Percentiles rank a stretch among this genome's conserved stretches.
Evolutionary conservation across 2,329 filamentous ascomycete species (phyloP).

Genomic region (Didymella pinodella): DNA sequence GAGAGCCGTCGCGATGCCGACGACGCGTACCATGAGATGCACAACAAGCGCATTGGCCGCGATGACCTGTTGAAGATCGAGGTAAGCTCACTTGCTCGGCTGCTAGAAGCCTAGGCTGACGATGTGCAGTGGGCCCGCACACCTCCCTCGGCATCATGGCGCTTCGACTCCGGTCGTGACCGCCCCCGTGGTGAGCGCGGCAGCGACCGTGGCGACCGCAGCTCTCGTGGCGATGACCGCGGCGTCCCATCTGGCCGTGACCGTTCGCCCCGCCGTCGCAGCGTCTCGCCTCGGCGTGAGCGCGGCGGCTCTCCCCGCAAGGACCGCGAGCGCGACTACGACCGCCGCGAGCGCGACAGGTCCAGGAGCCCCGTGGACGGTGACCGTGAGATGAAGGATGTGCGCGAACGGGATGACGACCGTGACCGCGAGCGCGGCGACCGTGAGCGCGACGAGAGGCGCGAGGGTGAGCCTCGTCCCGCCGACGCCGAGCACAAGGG

Average conservation of each 20-base stretch:
- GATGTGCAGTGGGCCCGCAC: constrained; percentile 90
- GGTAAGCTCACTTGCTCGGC: constrained; percentile 62
- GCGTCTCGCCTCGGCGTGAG: constrained; percentile 62
- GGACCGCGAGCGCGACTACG: constrained; percentile 75
- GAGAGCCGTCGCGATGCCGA: constrained; percentile 98
- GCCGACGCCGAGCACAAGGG: constrained; percentile 93
- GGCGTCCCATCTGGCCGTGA: constrained; percentile 78
- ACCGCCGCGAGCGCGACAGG: constrained; percentile 76
- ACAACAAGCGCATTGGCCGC: constrained; percentile 96
- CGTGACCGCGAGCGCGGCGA: constrained; percentile 58
- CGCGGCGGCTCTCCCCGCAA: constrained; percentile 76
- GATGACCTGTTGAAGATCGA: constrained; percentile 98
- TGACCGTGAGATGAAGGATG: constrained; percentile 59
- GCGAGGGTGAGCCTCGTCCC: constrained; percentile 70
- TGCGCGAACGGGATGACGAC: constrained; percentile 68
- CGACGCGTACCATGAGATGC: constrained; percentile 99
- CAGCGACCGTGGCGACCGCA: constrained; percentile 64
- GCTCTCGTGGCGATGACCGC: constrained; percentile 74
- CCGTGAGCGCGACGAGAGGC: constrained; percentile 59
- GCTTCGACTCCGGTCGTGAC: constrained; percentile 82
- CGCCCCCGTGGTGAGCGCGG: constrained; percentile 59
- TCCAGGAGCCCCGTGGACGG: constrained; percentile 67
- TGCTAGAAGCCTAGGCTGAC: constrained; percentile 28
- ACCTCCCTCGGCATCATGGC: constrained; percentile 96
- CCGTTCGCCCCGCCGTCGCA: constrained; percentile 63